Base-by-base conservation (phyloP, 306 rosid genomes). In the Corylus americana region DNA sequence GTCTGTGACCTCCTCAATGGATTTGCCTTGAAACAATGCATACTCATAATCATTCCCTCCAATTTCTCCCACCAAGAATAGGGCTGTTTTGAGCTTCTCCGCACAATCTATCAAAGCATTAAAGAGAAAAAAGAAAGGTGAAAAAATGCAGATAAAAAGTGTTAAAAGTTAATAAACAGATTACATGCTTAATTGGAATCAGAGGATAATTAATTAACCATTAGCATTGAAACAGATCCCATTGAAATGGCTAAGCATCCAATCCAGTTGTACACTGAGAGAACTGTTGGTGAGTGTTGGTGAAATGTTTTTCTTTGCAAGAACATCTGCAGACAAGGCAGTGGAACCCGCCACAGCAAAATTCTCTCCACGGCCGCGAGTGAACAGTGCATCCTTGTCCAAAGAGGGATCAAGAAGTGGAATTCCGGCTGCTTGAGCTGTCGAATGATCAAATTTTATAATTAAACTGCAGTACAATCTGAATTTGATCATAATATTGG, bases 301-400 rank as follows among this genome's bases (percentile, higher is more conserved):
- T 0, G 17, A 18, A 35, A 80, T 55, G 8, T 68, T 55, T 2
- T 22, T 67, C 1, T 29, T 17, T 3, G 68, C 71, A 55, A 29
- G 79, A 74, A 47, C 4, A 3, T 55, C 4, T 11, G 8, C 17
- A n/a, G 75, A 4, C 70, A 74, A 68, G 55, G 83, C 79, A 0
- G 83, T 80, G 31, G 83, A 67, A 42, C 79, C 79, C 31, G 75
- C 79, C 44, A 74, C 76, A 10, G 83, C 83, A 58, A 80, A 80
- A 7, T 74, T 74, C 51, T 61, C 54, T n/a, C 83, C 83, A 44
- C 35, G 64, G 7, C 20, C 45, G n/a, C 70, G 7, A 29, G 6
- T n/a, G 42, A 14, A 27, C 53, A 47, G 35, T 11, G n/a, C 79
- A 14, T 68, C 62, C 16, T 4, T 74, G 0, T 80, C 55, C 29